Evolutionary conservation across 2,329 filamentous ascomycete genomes (phyloP).

Genomic region (Blastomyces gilchristii): DNA sequence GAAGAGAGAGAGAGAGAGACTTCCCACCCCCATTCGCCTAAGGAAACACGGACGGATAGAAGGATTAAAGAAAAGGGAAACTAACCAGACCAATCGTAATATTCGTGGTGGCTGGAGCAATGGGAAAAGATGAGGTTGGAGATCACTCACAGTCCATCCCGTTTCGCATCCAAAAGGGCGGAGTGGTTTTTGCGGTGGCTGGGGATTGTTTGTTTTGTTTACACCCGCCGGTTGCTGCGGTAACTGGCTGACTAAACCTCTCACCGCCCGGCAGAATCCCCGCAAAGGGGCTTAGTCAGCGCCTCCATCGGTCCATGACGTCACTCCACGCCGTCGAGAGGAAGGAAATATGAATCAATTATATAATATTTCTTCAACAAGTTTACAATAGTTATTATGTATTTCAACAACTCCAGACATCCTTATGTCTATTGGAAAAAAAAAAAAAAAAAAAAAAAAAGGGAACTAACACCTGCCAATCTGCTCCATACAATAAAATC

Average conservation of each 20-base stretch:
- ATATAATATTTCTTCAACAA: too few species aligned
- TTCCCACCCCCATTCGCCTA: not conserved
- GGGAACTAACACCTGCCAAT: too few species aligned
- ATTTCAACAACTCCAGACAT: too few species aligned
- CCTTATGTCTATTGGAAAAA: too few species aligned
- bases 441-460: too few species aligned
- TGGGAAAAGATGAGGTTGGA: slow-evolving; percentile 1
- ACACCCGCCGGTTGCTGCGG: slow-evolving; percentile 27
- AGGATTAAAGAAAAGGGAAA: not conserved
- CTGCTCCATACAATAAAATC: too few species aligned
- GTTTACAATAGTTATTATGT: too few species aligned
- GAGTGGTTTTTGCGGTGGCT: slow-evolving; percentile 23
- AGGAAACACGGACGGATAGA: not conserved
- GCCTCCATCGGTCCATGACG: not conserved
- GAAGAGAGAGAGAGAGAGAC: not conserved
- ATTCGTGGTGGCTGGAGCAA: slow-evolving; percentile 28
- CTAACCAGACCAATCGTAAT: not conserved
- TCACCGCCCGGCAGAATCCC: slow-evolving; percentile 25
- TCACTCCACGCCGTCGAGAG: not conserved
- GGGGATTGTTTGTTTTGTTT: slow-evolving; percentile 33
- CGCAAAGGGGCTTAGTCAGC: not conserved
- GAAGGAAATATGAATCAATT: not conserved
- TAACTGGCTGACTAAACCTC: slow-evolving; percentile 18
- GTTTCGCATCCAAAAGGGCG: too few species aligned
- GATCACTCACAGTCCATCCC: not conserved